Base-by-base conservation (phyloP, 208 protist genomes). In the Pavlovales sp. region DNA sequence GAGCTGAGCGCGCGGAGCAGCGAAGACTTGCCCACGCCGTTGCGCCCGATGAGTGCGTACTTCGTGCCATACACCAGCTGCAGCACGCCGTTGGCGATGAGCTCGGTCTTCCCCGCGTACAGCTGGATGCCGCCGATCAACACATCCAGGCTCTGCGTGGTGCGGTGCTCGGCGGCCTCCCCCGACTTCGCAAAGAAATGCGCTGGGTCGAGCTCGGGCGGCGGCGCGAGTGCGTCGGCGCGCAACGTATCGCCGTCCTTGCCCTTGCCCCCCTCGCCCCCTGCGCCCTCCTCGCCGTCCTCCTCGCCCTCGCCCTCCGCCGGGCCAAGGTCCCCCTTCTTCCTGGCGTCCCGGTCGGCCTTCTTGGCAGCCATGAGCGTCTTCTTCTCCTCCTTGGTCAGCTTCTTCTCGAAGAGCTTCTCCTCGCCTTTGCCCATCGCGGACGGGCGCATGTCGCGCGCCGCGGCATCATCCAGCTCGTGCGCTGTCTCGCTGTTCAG, bases 351-450 rank as follows among this genome's bases (percentile, higher is more conserved):
- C n/a, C 34, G 71, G 10, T 77, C 34, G n/a, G 34, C 71, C 34
- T 77, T 77, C 71, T 79, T 79, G 32, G 38, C n/a, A 28, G 39
- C 79, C 11, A 67, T 57, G 32, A 30, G 14, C 79, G 28, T 36
- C 83, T 87, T 87, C 83, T 87, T 77, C 40, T 87, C 83, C 18
- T 87, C 83, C 83, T 87, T 87, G 38, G 67, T 39, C 67, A 87
- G 67, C 83, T 87, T 87, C 71, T 87, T 87, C 67, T 87, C 83
- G 22, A 87, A 77, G 42, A 87, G 30, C 67, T 79, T 42, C 83
- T 87, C 83, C n/a, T 87, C 83, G 47, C 83, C 83, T 39, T 79
- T 79, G 28, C 81, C 36, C 37, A 75, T 26, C 34, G 41, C 32
- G 11, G 11, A 7, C 2, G 66, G 32, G 41, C 81, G 44, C 81